phyloP scores from a whole-genome alignment of 1,284 basidiomycete genomes.

The Volvariella surrecta region DNA sequence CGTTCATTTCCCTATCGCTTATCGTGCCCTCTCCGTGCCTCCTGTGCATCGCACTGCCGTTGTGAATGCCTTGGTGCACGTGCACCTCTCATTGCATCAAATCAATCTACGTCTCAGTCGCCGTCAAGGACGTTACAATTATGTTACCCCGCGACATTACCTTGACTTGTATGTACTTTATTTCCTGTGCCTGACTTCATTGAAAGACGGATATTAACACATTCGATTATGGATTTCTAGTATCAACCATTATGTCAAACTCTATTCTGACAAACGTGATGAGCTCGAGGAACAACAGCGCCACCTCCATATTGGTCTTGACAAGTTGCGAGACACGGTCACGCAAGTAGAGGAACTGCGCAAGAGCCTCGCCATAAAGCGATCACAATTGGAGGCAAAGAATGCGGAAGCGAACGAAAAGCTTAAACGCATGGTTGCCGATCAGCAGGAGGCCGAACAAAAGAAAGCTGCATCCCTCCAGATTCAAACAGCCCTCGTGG shows the following conservation, averaged over 20 bases:
- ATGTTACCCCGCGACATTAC: slow-evolving; percentile 97
- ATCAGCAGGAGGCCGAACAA: slow-evolving; percentile 97
- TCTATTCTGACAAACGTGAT: slow-evolving; percentile 97
- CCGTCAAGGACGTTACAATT: slow-evolving; percentile 89
- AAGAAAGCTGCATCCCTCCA: slow-evolving; percentile 96
- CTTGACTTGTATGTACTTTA: slow-evolving; percentile 85
- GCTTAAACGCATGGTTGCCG: slow-evolving; percentile 94
- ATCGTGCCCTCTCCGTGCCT: slow-evolving; percentile 73
- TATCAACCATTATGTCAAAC: slow-evolving; percentile 95
- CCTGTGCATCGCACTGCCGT: slow-evolving; percentile 84
- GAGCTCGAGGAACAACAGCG: slow-evolving; percentile 98
- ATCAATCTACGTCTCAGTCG: slow-evolving; percentile 88
- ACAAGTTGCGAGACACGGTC: slow-evolving; percentile 94
- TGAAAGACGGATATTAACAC: slow-evolving; percentile 9
- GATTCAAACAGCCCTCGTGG: slow-evolving; percentile 88
- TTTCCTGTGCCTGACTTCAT: slow-evolving; percentile 2
- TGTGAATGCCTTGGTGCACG: slow-evolving; percentile 89
- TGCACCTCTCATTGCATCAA: slow-evolving; percentile 86
- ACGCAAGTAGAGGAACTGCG: slow-evolving; percentile 94
- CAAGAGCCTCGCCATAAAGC: slow-evolving; percentile 92
- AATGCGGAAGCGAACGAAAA: slow-evolving; percentile 95
- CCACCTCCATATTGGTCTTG: slow-evolving; percentile 96
- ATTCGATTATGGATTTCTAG: slow-evolving; percentile 30
- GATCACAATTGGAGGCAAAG: slow-evolving; percentile 89
- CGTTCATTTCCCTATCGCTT: slow-evolving; percentile 79